Evolutionary conservation across 2,329 filamentous ascomycete genomes (phyloP).

Genomic region (Phialophora chinensis): DNA sequence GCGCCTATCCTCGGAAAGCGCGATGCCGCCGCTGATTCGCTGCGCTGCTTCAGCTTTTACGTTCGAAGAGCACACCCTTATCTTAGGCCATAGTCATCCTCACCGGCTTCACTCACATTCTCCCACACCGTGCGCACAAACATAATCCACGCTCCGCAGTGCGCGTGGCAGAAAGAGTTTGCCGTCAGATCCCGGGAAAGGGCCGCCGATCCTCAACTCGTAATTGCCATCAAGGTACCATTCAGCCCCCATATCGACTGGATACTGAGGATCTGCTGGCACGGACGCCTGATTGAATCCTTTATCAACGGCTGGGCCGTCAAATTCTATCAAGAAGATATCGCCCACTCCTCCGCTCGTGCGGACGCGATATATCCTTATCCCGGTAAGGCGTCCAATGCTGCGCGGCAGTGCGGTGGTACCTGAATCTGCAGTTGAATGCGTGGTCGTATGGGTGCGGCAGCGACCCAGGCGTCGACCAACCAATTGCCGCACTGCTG

Average conservation of each 20-base stretch:
- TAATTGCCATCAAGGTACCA: not conserved
- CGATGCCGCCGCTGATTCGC: slow-evolving; percentile 20
- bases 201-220: not conserved
- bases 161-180: not conserved
- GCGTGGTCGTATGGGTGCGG: slow-evolving; percentile 11
- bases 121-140: not conserved
- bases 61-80: slow-evolving; percentile 21
- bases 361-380: slow-evolving; percentile 2
- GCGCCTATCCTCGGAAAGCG: slow-evolving; percentile 13
- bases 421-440: slow-evolving; percentile 12
- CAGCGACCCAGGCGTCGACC: not conserved
- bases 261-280: slow-evolving; percentile 1
- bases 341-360: not conserved
- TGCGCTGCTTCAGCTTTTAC: slow-evolving; percentile 1
- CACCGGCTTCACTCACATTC: not conserved
- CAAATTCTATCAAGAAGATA: not conserved
- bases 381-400: slow-evolving; percentile 14
- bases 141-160: not conserved
- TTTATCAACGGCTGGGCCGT: slow-evolving; percentile 8
- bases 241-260: slow-evolving; percentile 1
- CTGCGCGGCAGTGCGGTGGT: not conserved
- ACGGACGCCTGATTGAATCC: slow-evolving; percentile 16
- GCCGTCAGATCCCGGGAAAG: not conserved
- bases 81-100: slow-evolving; percentile 16
- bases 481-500: slow-evolving; percentile 5